These are phyloP conservation scores for Halophytophthora batemanensis DNA, from an alignment of 352 stramenopile species.

Conservation along the genomic window DNA sequence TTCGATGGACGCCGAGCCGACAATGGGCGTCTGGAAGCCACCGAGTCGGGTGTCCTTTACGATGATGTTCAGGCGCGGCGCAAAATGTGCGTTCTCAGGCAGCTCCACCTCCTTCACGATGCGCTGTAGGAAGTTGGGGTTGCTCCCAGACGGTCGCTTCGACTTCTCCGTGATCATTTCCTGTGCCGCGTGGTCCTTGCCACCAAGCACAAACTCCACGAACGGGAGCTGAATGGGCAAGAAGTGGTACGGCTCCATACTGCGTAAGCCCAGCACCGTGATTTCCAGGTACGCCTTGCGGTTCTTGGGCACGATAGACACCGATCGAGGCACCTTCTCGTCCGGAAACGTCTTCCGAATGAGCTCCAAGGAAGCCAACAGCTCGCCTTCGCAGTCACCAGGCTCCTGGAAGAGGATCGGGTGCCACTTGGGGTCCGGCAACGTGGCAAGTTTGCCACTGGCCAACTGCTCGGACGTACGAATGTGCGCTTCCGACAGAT, in stretches of 20 bases:
- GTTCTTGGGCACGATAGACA: conserved; percentile 58
- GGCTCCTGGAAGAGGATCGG: conserved; percentile 74
- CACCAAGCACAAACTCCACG: conserved; percentile 86
- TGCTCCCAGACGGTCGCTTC: conserved; percentile 69
- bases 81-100: conserved; percentile 86
- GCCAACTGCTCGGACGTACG: conserved; percentile 57
- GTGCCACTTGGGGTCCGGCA: conserved; percentile 76
- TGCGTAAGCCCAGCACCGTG: conserved; percentile 78
- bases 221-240: conserved; percentile 86
- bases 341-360: conserved; percentile 73
- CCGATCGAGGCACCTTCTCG: conserved; percentile 44
- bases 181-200: conserved; percentile 69
- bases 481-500: conserved; percentile 70
- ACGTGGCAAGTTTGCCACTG: conserved; percentile 30
- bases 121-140: conserved; percentile 89
- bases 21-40: conserved; percentile 80
- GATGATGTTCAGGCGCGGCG: conserved; percentile 87
- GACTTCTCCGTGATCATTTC: conserved; percentile 89
- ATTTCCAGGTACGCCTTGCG: conserved; percentile 83
- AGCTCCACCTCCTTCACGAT: conserved; percentile 87
- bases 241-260: conserved; percentile 89
- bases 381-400: conserved; percentile 76
- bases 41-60: conserved; percentile 88
- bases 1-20: conserved; percentile 82
- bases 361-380: conserved; percentile 74